Percentiles rank a stretch among this genome's conserved stretches.
phyloP scores from a whole-genome alignment of 768 basidiomycete genomes.

The Suillus discolor region DNA sequence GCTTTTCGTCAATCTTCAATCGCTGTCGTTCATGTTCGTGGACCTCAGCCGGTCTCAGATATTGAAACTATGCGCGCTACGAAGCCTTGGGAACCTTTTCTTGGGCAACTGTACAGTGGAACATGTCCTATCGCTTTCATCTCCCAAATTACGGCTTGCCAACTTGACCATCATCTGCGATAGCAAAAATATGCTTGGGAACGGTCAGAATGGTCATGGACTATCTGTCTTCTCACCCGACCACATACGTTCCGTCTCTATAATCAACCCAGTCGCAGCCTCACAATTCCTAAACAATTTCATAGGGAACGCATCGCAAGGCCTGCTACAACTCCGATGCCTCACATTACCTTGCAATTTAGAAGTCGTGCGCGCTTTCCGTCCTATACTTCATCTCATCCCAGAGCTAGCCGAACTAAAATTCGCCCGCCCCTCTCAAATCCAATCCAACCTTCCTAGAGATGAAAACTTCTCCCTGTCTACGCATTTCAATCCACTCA shows the following conservation, averaged over 20 bases:
- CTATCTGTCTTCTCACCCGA: conserved; percentile 7
- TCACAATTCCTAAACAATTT: neutral
- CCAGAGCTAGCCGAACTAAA: conserved; percentile 10
- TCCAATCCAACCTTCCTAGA: neutral
- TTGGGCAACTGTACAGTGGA: conserved; percentile 8
- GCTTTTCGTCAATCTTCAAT: conserved; percentile 7
- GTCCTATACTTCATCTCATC: conserved; percentile 4
- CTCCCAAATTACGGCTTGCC: neutral
- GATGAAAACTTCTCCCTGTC: neutral
- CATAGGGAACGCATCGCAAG: neutral
- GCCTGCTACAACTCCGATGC: neutral
- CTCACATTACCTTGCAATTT: conserved; percentile 9
- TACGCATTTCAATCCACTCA: neutral
- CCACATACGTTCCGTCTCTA: conserved; percentile 8
- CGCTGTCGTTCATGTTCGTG: conserved; percentile 10
- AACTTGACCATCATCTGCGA: conserved; percentile 7
- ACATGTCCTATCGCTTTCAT: neutral
- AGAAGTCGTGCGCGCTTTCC: conserved; percentile 5
- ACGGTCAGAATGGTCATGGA: neutral
- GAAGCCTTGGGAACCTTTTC: neutral
- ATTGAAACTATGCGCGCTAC: conserved; percentile 7
- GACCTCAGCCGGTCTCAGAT: conserved; percentile 6
- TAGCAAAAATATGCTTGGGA: neutral
- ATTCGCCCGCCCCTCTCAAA: conserved; percentile 1
- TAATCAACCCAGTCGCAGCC: neutral